A percentile compares a stretch with the other conserved stretches of the same genome.
These are phyloP conservation scores for Sphagnum tenellum DNA, from an alignment of 225 moss, liverwort and hornwort species.

Conservation along the genomic window DNA sequence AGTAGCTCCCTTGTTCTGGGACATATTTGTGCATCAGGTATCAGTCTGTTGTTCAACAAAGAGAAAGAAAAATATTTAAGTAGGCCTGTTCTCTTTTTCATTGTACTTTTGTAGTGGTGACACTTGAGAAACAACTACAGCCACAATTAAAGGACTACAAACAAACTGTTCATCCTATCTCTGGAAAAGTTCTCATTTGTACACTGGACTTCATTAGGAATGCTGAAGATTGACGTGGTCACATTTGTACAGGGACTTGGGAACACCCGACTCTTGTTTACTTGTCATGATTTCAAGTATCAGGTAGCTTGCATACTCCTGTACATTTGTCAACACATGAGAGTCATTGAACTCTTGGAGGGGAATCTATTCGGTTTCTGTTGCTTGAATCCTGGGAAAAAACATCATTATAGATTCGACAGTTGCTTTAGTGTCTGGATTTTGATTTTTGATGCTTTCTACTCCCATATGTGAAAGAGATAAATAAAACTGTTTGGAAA, in stretches of 20 bases:
- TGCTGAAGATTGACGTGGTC: not conserved
- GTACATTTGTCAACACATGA: not conserved
- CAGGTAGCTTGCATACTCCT: slow-evolving; percentile 28
- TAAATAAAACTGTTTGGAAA: too few relatives aligned
- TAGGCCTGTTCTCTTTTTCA: too few relatives aligned
- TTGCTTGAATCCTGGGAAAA: not conserved
- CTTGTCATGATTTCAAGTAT: slow-evolving; percentile 65
- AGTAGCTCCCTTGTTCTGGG: slow-evolving; percentile 68
- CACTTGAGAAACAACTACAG: too few relatives aligned
- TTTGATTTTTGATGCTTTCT: too few relatives aligned
- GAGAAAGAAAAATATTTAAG: too few relatives aligned
- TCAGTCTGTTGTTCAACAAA: not conserved
- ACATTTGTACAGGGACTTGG: slow-evolving; percentile 38
- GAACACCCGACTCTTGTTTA: slow-evolving; percentile 54
- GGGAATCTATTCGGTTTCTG: not conserved
- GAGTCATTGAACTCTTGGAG: too few relatives aligned
- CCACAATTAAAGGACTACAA: too few relatives aligned
- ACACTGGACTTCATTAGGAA: not conserved
- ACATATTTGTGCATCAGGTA: slow-evolving; percentile 59
- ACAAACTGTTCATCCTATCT: too few relatives aligned
- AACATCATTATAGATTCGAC: too few relatives aligned
- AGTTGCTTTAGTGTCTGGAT: too few relatives aligned
- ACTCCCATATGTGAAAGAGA: too few relatives aligned
- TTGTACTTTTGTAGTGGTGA: too few relatives aligned
- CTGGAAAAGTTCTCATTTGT: not conserved